Evolutionary conservation across 1,139 yeast genomes (phyloP), one percentile per base, ranked within the genome.

Genomic region (Saccharomyces pastorianus): DNA sequence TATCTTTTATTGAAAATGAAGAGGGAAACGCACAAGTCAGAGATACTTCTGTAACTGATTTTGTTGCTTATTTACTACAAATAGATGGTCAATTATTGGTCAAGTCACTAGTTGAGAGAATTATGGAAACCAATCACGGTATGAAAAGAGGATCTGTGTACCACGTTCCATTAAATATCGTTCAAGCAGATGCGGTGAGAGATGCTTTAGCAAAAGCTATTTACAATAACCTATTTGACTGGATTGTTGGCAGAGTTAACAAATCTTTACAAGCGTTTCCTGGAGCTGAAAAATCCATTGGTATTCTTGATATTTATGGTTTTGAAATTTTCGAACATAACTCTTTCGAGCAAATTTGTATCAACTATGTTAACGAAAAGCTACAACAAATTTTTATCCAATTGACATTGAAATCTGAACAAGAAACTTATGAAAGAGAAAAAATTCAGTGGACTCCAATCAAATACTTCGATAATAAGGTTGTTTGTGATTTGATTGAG

Each of bases 391-490:
- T 93, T 66, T 93, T 93, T 66, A 95, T 93, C 68, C 96, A 93
- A 71, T 79, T 93, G 68, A 95, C 99, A 1, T 79, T 93, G 64
- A 93, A 93, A 72, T 89, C 98, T 0, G 99, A 93, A 71, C 99
- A 93, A 75, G 99, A 93, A 61, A 98, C 95, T 69, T 93, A 95
- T 65, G 95, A 90, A 46, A 88, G 87, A 62, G 99, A 93, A 72
- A 88, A 89, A 71, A 95, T 95, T 66, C 81, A 89, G 69, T 95
- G 99, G 99, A 89, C 96, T 6, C 99, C 99, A 27, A 95, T 95
- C 68, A 88, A 93, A 60, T 95, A 90, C 72, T 95, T 95, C 74
- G 93, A 95, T 73, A 95, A 95, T 73, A 86, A 93, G 72, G 86
- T 95, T 62, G 99, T 95, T 44, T 95, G 99, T 76, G 99, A 95